Evolutionary conservation across 2,329 filamentous ascomycete species (phyloP).

Genomic region (Clonostachys solani): DNA sequence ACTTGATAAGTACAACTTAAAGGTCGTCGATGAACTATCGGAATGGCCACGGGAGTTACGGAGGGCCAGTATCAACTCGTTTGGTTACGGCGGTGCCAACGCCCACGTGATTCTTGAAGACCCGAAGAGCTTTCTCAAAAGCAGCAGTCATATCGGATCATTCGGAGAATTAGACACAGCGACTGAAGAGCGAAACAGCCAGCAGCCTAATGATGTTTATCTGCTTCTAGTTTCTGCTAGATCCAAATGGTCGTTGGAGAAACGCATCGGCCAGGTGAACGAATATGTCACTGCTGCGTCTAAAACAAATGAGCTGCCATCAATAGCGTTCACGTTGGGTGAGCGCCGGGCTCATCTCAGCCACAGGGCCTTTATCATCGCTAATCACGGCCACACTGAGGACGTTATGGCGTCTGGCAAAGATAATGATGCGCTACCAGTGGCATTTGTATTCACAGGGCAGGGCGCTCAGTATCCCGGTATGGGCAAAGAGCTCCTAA

Average conservation of each 20-base stretch:
- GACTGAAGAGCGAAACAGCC: background rate
- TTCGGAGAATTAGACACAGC: too few relatives aligned
- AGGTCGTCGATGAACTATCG: background rate
- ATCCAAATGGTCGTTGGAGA: background rate
- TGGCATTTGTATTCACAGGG: slow-evolving; percentile 37
- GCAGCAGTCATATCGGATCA: background rate
- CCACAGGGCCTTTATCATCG: slow-evolving; percentile 7
- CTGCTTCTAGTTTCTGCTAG: background rate
- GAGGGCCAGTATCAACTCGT: slow-evolving; percentile 9
- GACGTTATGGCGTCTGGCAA: background rate
- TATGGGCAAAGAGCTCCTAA: slow-evolving; percentile 19
- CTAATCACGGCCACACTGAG: background rate
- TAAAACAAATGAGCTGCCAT: background rate
- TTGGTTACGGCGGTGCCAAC: slow-evolving; percentile 41
- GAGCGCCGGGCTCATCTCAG: slow-evolving; percentile 6
- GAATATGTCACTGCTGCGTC: too few relatives aligned
- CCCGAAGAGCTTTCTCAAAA: background rate
- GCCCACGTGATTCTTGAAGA: slow-evolving; percentile 32
- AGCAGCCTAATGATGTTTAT: background rate
- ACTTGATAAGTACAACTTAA: background rate
- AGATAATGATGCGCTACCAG: background rate
- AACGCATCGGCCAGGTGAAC: background rate
- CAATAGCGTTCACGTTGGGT: slow-evolving; percentile 12
- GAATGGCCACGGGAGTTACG: background rate
- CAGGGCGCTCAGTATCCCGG: slow-evolving; percentile 31